Evolutionary conservation across 306 rosid genomes (phyloP).

Genomic region (Abrus precatorius): DNA sequence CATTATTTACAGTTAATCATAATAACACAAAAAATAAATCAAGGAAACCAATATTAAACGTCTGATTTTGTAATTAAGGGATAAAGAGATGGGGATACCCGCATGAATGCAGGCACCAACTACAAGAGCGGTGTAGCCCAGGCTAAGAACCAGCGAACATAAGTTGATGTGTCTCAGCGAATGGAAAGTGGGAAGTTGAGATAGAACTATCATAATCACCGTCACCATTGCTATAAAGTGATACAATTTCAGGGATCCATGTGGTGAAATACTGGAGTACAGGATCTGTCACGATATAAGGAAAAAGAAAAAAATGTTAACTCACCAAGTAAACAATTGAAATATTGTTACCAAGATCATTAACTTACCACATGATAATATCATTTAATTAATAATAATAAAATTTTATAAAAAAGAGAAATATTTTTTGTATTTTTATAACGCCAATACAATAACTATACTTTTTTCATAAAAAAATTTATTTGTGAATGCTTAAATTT

Average conservation of each 20-base stretch:
- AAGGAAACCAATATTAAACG: not conserved
- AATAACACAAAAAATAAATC: too few relatives aligned
- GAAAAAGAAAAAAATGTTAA: not conserved
- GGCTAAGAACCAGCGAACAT: constrained; percentile 74
- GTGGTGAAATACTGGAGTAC: constrained; percentile 71
- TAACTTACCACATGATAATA: not conserved
- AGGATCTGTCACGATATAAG: constrained; percentile 61
- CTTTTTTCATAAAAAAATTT: too few relatives aligned
- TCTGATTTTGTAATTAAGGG: not conserved
- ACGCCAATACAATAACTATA: too few relatives aligned
- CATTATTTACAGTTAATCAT: too few relatives aligned
- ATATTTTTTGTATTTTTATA: too few relatives aligned
- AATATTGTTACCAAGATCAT: not conserved
- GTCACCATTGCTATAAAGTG: constrained; percentile 96
- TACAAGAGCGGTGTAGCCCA: constrained; percentile 77
- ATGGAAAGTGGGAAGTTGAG: constrained; percentile 92
- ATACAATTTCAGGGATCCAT: constrained; percentile 83
- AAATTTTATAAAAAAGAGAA: too few relatives aligned
- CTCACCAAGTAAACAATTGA: not conserved
- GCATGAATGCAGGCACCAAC: constrained; percentile 83
- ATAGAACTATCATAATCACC: constrained; percentile 72
- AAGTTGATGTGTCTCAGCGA: constrained; percentile 89
- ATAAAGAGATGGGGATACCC: constrained; percentile 53
- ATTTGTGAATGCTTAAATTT: too few relatives aligned
- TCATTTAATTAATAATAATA: too few relatives aligned